Percentiles rank a stretch among this genome's conserved stretches.
These are phyloP conservation scores for Leucocoprinus leucothites DNA, from an alignment of 768 basidiomycete genomes.

Conservation along the genomic window DNA sequence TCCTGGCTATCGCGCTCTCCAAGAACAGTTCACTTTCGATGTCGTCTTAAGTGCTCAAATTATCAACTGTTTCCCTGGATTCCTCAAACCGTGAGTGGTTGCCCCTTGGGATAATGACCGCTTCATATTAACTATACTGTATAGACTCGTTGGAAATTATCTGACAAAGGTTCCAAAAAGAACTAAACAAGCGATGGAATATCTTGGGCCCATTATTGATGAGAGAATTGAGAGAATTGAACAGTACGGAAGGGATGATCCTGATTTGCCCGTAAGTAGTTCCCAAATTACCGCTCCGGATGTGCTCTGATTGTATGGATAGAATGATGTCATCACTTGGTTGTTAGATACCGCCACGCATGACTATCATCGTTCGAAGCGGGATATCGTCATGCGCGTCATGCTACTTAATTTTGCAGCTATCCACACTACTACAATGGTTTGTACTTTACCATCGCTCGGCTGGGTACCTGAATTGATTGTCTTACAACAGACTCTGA, in stretches of 20 bases:
- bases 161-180: constrained; percentile 3
- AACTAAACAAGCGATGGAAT: constrained; percentile 3
- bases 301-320: not conserved
- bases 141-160: constrained; percentile 15
- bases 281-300: not conserved
- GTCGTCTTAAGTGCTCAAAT: constrained; percentile 23
- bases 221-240: constrained; percentile 5
- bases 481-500: constrained; percentile 25
- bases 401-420: constrained; percentile 37
- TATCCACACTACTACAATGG: constrained; percentile 38
- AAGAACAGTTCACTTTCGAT: constrained; percentile 29
- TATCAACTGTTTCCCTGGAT: constrained; percentile 31
- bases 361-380: constrained; percentile 19
- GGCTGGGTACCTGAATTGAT: not conserved
- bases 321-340: constrained; percentile 44
- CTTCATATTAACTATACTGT: not conserved
- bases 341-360: constrained; percentile 32
- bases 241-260: constrained; percentile 9
- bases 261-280: constrained; percentile 10
- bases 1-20: constrained; percentile 30
- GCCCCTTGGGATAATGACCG: constrained; percentile 20
- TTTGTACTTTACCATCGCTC: constrained; percentile 7
- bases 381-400: constrained; percentile 25
- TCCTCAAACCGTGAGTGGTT: constrained; percentile 36
- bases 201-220: constrained; percentile 15